A percentile compares a stretch with the other conserved stretches of the same genome.
phyloP scores from a whole-genome alignment of 306 rosid species.

The Psophocarpus tetragonolobus region DNA sequence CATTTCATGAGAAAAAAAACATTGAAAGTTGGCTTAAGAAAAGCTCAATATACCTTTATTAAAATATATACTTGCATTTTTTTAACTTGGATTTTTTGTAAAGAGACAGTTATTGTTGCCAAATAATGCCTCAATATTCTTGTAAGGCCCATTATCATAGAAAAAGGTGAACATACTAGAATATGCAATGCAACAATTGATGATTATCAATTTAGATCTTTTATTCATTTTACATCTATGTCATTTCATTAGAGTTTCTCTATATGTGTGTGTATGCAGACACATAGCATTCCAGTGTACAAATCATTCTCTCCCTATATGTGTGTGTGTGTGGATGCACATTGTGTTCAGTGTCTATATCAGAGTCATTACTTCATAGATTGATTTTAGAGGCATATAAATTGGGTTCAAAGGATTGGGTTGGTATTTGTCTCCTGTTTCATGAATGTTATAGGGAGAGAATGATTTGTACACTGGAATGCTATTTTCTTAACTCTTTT shows the following conservation, averaged over 20 bases:
- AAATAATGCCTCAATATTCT: neutral
- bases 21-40: neutral
- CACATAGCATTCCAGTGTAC: neutral
- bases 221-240: no score
- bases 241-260: no score
- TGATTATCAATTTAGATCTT: no score
- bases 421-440: slow-evolving; percentile 1
- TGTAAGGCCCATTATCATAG: neutral
- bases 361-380: neutral
- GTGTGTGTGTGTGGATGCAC: no score
- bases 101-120: neutral
- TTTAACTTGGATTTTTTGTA: no score
- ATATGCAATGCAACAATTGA: neutral
- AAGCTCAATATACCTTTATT: neutral
- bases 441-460: neutral
- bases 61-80: no score
- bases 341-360: no score
- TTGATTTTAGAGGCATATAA: slow-evolving; percentile 3
- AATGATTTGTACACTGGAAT: slow-evolving; percentile 5
- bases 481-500: neutral
- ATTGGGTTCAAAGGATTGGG: neutral
- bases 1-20: neutral
- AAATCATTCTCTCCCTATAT: neutral
- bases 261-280: no score
- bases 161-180: neutral